Conservation (phyloP, 768 basidiomycete genomes). For the Suillus americanus region DNA sequence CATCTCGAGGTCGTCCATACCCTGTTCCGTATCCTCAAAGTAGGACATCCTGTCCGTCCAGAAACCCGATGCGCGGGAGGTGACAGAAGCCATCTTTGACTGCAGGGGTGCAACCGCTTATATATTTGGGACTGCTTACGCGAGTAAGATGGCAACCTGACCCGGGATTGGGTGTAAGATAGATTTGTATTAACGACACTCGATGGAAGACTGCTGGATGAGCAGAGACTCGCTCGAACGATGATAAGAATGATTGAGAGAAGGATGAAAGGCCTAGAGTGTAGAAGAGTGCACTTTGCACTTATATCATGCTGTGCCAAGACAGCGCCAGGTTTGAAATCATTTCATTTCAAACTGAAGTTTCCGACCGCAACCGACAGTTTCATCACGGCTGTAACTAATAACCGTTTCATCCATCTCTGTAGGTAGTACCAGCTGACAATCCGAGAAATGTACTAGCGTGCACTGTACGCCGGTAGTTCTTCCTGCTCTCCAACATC, state of each 20-base stretch:
- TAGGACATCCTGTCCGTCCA: conserved; percentile 46
- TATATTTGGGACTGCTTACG: conserved; percentile 3
- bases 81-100: conserved; percentile 38
- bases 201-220: background rate
- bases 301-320: background rate
- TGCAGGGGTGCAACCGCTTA: background rate
- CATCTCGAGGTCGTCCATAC: conserved; percentile 29
- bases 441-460: background rate
- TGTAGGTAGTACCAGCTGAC: background rate
- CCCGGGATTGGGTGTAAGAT: background rate
- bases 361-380: background rate
- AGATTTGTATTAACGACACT: background rate
- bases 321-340: background rate
- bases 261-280: background rate
- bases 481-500: conserved; percentile 38
- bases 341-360: background rate
- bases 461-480: conserved; percentile 33
- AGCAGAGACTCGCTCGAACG: background rate
- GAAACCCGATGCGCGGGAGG: conserved; percentile 48
- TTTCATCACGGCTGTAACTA: background rate
- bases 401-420: background rate
- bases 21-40: conserved; percentile 39
- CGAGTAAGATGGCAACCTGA: background rate
- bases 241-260: background rate
- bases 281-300: background rate